Conservation (phyloP, 202 grass and related monocot species). For the Dendrocalamus latiflorus region DNA sequence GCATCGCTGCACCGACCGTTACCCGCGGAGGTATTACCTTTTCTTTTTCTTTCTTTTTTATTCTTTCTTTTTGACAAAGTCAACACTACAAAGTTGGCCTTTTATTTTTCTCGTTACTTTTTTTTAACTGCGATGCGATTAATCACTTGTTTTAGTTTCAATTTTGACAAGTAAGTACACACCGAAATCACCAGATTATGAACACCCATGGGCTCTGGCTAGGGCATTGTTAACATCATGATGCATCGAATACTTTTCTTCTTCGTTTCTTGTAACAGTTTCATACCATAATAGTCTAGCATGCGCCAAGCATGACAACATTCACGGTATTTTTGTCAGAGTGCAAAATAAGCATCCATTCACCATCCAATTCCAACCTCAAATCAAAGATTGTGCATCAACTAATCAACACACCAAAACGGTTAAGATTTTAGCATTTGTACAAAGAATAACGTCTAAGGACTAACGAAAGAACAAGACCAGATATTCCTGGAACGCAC, state of each 20-base stretch:
- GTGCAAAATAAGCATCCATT: background rate
- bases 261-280: background rate
- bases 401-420: background rate
- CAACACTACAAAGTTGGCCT: background rate
- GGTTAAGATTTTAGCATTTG: background rate
- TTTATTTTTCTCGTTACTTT: background rate
- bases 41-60: background rate
- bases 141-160: background rate
- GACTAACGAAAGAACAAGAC: conserved; percentile 39
- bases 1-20: background rate
- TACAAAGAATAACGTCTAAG: conserved; percentile 21
- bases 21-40: background rate
- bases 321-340: background rate
- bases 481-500: background rate
- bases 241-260: background rate
- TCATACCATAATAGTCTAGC: too few relatives aligned
- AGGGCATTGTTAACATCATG: background rate
- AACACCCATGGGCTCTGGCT: too few relatives aligned
- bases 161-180: background rate
- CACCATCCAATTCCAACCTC: background rate
- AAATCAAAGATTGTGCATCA: background rate
- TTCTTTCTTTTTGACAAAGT: background rate
- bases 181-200: background rate
- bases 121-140: background rate
- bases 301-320: background rate